Percentiles rank a stretch among this genome's conserved stretches.
Conservation (phyloP, 805 yeast species). For the Lipomyces yamanashiensis region DNA sequence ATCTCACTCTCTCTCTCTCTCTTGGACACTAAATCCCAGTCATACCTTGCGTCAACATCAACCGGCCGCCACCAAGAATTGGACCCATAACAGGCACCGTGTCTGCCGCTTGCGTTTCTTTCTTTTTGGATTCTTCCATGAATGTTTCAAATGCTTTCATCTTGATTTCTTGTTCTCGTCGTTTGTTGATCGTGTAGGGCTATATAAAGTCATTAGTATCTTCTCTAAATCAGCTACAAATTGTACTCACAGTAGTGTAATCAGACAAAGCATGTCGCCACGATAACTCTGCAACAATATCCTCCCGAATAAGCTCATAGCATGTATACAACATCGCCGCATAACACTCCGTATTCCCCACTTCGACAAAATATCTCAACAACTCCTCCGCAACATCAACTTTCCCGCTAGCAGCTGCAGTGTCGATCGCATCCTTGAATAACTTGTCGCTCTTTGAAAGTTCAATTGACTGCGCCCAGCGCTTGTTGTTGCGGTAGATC, state of each 20-base stretch:
- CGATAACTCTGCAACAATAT: conserved; percentile 82
- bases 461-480: conserved; percentile 86
- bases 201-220: not conserved
- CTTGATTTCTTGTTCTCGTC: conserved; percentile 75
- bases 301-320: conserved; percentile 77
- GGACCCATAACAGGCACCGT: conserved; percentile 50
- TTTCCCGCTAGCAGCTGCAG: conserved; percentile 82
- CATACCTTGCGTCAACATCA: conserved; percentile 37
- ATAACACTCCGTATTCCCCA: conserved; percentile 94
- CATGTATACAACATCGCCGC: conserved; percentile 87
- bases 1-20: not conserved
- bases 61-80: conserved; percentile 32
- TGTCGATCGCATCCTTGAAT: conserved; percentile 92
- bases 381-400: conserved; percentile 85
- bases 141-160: conserved; percentile 70
- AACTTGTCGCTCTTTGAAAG: conserved; percentile 88
- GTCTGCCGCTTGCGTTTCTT: conserved; percentile 51
- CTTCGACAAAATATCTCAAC: conserved; percentile 89
- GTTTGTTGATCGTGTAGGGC: conserved; percentile 86
- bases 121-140: conserved; percentile 66
- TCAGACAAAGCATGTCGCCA: conserved; percentile 88
- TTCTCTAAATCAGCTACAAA: not conserved
- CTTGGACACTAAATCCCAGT: conserved; percentile 19
- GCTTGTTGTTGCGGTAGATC: conserved; percentile 90
- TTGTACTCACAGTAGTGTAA: conserved; percentile 59